Conservation (phyloP, 306 rosid genomes). For the Cercis canadensis region DNA sequence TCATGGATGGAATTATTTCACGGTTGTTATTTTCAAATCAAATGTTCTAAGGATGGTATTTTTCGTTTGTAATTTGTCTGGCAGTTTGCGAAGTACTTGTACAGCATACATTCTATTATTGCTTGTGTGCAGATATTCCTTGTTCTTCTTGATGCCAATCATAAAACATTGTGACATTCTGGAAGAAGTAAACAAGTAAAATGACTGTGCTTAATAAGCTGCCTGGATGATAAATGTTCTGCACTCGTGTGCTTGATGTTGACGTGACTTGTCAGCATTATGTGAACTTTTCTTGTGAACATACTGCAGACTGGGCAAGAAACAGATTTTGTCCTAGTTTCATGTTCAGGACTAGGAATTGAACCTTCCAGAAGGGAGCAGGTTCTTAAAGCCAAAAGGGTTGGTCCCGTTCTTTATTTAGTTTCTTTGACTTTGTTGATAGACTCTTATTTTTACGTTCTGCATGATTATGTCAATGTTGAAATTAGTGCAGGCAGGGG, state of each 20-base stretch:
- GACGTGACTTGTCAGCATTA: slow-evolving; percentile 18
- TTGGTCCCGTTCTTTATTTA: slow-evolving; percentile 47
- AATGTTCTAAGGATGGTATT: slow-evolving; percentile 18
- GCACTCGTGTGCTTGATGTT: neutral
- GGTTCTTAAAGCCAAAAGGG: slow-evolving; percentile 96
- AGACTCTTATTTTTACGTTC: slow-evolving; percentile 3
- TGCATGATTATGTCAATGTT: slow-evolving; percentile 34
- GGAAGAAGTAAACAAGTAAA: slow-evolving; percentile 3
- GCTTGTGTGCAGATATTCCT: neutral
- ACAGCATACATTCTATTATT: slow-evolving; percentile 11
- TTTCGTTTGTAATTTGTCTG: slow-evolving; percentile 18
- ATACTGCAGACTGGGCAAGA: slow-evolving; percentile 91
- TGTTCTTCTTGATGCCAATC: slow-evolving; percentile 25
- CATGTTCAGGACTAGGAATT: slow-evolving; percentile 93
- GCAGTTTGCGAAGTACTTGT: slow-evolving; percentile 29
- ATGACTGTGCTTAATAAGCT: slow-evolving; percentile 28
- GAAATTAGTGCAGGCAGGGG: slow-evolving; percentile 77
- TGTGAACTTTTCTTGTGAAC: slow-evolving; percentile 34
- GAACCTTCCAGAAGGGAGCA: slow-evolving; percentile 94
- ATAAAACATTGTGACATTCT: neutral
- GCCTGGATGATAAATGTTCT: slow-evolving; percentile 28
- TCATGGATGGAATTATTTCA: slow-evolving; percentile 27
- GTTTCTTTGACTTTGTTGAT: slow-evolving; percentile 26
- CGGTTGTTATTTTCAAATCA: slow-evolving; percentile 21
- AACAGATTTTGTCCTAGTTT: slow-evolving; percentile 92